These are phyloP conservation scores for Sindora glabra DNA, from an alignment of 306 rosid genomes.

Conservation along the genomic window DNA sequence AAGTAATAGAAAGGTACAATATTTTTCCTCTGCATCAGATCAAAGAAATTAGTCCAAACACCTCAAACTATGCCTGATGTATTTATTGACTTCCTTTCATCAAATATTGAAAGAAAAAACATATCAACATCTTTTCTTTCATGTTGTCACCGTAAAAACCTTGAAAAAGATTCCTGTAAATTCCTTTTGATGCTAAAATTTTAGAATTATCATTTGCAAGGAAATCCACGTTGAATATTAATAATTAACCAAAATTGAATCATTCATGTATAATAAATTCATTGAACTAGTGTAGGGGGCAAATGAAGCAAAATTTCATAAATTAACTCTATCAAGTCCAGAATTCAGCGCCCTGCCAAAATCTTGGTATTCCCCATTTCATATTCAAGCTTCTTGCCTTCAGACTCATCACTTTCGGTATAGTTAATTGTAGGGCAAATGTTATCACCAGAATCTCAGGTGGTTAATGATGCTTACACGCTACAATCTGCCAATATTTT, in stretches of 20 bases:
- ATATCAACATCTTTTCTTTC: too few species aligned
- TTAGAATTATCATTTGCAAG: not conserved
- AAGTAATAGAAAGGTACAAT: not conserved
- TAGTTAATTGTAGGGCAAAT: conserved; percentile 84
- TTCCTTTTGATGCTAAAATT: too few species aligned
- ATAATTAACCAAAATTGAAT: conserved; percentile 5
- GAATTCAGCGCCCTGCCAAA: conserved; percentile 49
- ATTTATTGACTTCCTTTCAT: too few species aligned
- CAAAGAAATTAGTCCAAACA: conserved; percentile 1
- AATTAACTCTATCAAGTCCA: conserved; percentile 5
- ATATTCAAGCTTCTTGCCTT: conserved; percentile 90
- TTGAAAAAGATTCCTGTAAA: too few species aligned
- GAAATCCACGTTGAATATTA: not conserved
- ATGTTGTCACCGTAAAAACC: conserved; percentile 1
- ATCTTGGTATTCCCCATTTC: conserved; percentile 90
- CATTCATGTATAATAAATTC: not conserved
- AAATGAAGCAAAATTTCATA: not conserved
- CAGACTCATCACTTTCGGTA: conserved; percentile 84
- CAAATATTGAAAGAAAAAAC: too few species aligned
- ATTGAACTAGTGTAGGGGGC: not conserved
- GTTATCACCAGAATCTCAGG: conserved; percentile 86
- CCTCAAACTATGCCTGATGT: not conserved
- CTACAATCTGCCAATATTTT: conserved; percentile 63
- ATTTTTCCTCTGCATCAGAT: not conserved
- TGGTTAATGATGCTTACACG: conserved; percentile 88